phyloP scores from a whole-genome alignment of 352 stramenopile species.

The Pythium oligandrum region DNA sequence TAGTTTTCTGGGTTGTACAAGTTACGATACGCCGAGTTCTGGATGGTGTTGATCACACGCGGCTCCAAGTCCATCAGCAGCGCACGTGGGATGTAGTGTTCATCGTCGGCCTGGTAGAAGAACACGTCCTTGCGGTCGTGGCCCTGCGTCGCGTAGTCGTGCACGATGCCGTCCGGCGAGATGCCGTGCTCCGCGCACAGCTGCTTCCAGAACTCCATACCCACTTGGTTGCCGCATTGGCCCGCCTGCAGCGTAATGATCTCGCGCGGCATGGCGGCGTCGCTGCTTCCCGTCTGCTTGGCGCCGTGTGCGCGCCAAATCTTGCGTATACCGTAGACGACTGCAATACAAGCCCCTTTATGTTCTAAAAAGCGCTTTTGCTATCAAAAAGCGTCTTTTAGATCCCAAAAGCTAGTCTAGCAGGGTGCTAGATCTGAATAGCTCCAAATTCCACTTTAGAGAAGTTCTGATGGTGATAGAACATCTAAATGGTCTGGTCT shows the following conservation, averaged over 20 bases:
- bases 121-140: slow-evolving; percentile 99
- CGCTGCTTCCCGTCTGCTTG: neutral
- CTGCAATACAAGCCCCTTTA: too few species aligned
- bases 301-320: neutral
- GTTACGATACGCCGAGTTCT: slow-evolving; percentile 89
- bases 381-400: too few species aligned
- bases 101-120: slow-evolving; percentile 99
- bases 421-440: too few species aligned
- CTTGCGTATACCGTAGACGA: neutral
- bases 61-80: slow-evolving; percentile 98
- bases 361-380: too few species aligned
- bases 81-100: slow-evolving; percentile 97
- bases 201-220: slow-evolving; percentile 99
- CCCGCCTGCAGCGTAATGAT: slow-evolving; percentile 99
- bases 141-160: slow-evolving; percentile 89
- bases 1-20: slow-evolving; percentile 99
- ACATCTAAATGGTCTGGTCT: neutral
- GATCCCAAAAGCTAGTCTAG: too few species aligned
- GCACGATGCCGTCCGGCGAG: slow-evolving; percentile 93
- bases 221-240: slow-evolving; percentile 99
- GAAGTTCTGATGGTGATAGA: neutral
- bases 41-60: slow-evolving; percentile 91
- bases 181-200: slow-evolving; percentile 99
- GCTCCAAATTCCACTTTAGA: slow-evolving; percentile 6
- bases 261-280: slow-evolving; percentile 90